Conservation (phyloP, 371 early-diverging fungal genomes). For the Apophysomyces sp. region DNA sequence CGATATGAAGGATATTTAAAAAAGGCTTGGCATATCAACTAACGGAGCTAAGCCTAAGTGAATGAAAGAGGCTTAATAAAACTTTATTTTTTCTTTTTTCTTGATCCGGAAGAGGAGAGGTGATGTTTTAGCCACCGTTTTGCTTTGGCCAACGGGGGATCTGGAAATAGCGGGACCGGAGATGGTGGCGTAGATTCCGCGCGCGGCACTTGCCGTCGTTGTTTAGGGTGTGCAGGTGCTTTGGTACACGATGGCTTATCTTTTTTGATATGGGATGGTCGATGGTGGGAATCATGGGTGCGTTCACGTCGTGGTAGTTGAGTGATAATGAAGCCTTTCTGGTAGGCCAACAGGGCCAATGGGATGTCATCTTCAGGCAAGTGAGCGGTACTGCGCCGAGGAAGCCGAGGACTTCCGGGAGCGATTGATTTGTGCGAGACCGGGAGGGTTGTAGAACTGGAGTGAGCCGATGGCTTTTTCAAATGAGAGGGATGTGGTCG, state of each 20-base stretch:
- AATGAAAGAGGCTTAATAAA: background rate
- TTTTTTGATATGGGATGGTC: background rate
- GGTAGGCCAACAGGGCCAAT: conserved; percentile 22
- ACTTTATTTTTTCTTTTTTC: background rate
- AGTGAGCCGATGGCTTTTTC: background rate
- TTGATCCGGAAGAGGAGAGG: background rate
- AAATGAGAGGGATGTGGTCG: background rate
- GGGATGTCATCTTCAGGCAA: conserved; percentile 23
- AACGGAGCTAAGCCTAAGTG: background rate
- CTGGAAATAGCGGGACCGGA: background rate
- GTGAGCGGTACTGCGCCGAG: background rate
- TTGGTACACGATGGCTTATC: too few species aligned
- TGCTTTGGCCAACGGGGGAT: background rate
- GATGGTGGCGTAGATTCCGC: background rate
- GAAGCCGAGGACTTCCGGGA: background rate
- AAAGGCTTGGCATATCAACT: background rate
- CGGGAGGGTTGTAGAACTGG: background rate
- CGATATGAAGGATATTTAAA: conserved; percentile 42
- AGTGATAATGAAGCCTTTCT: conserved; percentile 4
- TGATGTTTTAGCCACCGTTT: background rate
- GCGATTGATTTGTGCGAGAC: background rate
- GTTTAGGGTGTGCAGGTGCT: too few species aligned
- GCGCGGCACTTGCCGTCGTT: background rate
- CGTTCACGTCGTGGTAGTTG: background rate
- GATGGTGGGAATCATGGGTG: background rate